phyloP scores from a whole-genome alignment of 306 rosid genomes.

The Purshia tridentata region DNA sequence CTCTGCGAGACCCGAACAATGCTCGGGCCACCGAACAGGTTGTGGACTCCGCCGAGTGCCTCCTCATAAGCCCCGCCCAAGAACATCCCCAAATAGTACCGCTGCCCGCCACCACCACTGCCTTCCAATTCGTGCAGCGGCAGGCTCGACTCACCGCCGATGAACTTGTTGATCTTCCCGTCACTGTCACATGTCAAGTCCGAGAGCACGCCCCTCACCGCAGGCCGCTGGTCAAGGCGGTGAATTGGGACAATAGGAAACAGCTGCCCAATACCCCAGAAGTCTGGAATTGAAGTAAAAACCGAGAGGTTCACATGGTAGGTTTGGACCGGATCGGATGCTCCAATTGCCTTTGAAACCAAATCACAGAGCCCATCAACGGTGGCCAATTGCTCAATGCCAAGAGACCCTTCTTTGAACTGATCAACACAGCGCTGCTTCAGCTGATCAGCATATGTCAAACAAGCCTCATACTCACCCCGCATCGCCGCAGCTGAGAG shows the following conservation, averaged over 20 bases:
- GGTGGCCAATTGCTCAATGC: conserved; percentile 81
- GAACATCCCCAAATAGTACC: conserved; percentile 94
- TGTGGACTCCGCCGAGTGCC: conserved; percentile 96
- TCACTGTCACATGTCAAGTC: conserved; percentile 97
- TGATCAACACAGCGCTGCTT: conserved; percentile 67
- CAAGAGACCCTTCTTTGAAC: conserved; percentile 73
- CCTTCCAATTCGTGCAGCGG: conserved; percentile 81
- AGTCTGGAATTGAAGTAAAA: conserved; percentile 86
- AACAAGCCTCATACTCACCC: conserved; percentile 61
- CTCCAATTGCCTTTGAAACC: conserved; percentile 67
- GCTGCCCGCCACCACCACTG: conserved; percentile 33
- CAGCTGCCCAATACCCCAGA: conserved; percentile 75
- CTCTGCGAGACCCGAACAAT: conserved; percentile 86
- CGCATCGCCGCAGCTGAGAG: conserved; percentile 52
- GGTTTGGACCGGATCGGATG: conserved; percentile 45
- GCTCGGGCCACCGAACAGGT: conserved; percentile 91
- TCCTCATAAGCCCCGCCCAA: conserved; percentile 99
- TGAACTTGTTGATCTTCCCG: conserved; percentile 87
- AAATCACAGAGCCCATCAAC: conserved; percentile 77
- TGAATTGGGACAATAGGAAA: conserved; percentile 89
- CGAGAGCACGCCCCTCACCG: conserved; percentile 58
- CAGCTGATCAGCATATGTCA: conserved; percentile 63
- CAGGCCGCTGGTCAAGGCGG: conserved; percentile 76
- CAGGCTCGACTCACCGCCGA: conserved; percentile 75
- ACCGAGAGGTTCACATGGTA: conserved; percentile 82